phyloP scores from a whole-genome alignment of 2,329 filamentous ascomycete species.

The Aquanectria penicillioides region DNA sequence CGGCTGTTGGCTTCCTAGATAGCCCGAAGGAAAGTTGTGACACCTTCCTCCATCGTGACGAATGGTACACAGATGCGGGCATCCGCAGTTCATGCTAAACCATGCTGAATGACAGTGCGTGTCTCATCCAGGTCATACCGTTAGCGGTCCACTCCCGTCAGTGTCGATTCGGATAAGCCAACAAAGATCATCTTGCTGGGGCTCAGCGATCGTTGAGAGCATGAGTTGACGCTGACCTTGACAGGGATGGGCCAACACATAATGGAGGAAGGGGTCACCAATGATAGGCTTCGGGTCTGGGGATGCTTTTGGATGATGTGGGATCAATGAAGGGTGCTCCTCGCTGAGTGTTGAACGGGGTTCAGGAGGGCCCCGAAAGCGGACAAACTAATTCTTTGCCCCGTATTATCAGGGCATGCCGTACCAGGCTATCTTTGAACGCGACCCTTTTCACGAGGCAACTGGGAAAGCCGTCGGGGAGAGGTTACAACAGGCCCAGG shows the following conservation, averaged over 20 bases:
- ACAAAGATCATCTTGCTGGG: not conserved
- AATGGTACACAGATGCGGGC: slow-evolving; percentile 33
- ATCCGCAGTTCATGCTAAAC: slow-evolving; percentile 33
- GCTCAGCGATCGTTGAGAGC: not conserved
- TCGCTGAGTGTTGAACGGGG: no score
- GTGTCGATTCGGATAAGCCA: not conserved
- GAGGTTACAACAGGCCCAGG: no score
- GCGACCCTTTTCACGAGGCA: not conserved
- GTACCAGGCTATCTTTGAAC: not conserved
- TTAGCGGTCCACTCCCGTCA: slow-evolving; percentile 1
- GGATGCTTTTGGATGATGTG: not conserved
- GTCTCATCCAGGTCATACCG: slow-evolving; percentile 17
- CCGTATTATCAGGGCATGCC: not conserved
- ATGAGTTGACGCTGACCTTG: not conserved
- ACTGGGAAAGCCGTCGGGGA: not conserved
- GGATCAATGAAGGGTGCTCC: not conserved
- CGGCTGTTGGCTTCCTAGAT: slow-evolving; percentile 14
- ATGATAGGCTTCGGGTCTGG: not conserved
- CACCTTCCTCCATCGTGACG: slow-evolving; percentile 23
- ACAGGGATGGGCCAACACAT: not conserved
- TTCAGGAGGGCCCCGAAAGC: no score
- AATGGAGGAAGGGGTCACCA: not conserved
- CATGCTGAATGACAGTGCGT: slow-evolving; percentile 19
- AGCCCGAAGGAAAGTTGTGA: slow-evolving; percentile 28
- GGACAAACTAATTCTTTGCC: not conserved